phyloP scores from a whole-genome alignment of 306 rosid species.

The Vigna radiata region DNA sequence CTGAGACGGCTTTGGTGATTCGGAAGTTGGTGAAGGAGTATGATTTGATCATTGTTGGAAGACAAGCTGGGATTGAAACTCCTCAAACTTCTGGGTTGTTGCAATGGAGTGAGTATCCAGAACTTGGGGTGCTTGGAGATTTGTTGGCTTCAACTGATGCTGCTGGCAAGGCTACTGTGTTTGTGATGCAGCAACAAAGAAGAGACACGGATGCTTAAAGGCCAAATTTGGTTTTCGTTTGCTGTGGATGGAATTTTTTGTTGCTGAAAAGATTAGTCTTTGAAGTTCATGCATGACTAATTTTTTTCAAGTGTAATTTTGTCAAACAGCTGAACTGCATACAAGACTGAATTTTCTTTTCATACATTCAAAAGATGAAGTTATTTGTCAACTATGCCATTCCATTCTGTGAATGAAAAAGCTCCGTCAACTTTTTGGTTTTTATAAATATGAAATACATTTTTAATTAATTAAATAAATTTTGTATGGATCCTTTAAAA shows the following conservation, averaged over 20 bases:
- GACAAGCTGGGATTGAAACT: constrained; percentile 50
- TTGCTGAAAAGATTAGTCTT: neutral
- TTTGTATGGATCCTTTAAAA: too few species aligned
- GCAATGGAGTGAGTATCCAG: constrained; percentile 78
- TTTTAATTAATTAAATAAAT: too few species aligned
- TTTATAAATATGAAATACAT: too few species aligned
- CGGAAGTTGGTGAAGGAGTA: constrained; percentile 42
- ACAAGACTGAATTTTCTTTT: neutral
- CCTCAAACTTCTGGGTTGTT: constrained; percentile 59
- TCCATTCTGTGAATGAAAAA: too few species aligned
- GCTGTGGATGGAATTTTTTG: neutral
- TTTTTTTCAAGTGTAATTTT: too few species aligned
- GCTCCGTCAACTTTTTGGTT: too few species aligned
- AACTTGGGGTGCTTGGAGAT: constrained; percentile 74
- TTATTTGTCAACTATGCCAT: too few species aligned
- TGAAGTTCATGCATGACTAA: too few species aligned
- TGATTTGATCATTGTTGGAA: constrained; percentile 70
- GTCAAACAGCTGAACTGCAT: neutral
- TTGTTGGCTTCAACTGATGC: constrained; percentile 63
- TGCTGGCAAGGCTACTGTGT: constrained; percentile 54
- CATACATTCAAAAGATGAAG: neutral
- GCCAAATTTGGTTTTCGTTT: neutral
- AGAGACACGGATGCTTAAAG: constrained; percentile 7
- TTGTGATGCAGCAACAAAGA: constrained; percentile 69
- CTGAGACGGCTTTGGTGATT: constrained; percentile 50